phyloP scores from a whole-genome alignment of 176 grass and related monocot genomes.

The Musa itinerans region DNA sequence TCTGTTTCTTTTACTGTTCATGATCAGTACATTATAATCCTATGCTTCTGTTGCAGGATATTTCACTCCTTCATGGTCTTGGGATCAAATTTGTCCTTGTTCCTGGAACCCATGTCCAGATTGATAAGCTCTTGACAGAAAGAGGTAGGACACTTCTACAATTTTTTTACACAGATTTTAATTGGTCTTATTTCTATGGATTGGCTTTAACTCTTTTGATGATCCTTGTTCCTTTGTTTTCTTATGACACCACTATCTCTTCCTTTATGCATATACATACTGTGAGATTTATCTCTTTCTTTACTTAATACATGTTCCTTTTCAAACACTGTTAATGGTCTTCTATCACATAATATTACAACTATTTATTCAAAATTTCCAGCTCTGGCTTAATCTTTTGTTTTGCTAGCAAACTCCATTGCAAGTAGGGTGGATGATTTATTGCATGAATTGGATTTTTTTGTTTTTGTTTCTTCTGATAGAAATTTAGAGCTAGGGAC shows the following conservation, averaged over 20 bases:
- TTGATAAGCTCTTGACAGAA: constrained; percentile 68
- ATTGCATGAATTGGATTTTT: too few species aligned
- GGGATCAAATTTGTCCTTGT: constrained; percentile 88
- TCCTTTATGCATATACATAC: neutral
- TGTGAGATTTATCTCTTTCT: too few species aligned
- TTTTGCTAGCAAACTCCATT: too few species aligned
- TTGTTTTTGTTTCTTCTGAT: too few species aligned
- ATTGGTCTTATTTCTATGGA: neutral
- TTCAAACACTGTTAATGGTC: too few species aligned
- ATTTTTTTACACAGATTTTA: neutral
- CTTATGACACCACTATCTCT: neutral
- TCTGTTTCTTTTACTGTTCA: neutral
- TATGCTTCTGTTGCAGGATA: constrained; percentile 40
- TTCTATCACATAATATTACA: too few species aligned
- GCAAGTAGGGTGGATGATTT: too few species aligned
- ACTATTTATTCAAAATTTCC: too few species aligned
- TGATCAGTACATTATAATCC: neutral
- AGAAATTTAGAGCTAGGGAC: too few species aligned
- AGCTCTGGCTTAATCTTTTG: too few species aligned
- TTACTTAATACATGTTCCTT: too few species aligned
- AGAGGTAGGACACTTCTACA: constrained; percentile 42
- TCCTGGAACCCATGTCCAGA: constrained; percentile 73
- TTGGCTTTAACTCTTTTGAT: too few species aligned
- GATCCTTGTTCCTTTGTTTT: neutral
- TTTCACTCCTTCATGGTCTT: constrained; percentile 96